Evolutionary conservation across 495 filamentous ascomycete genomes (phyloP).

Genomic region (Corynascus novoguineensis): DNA sequence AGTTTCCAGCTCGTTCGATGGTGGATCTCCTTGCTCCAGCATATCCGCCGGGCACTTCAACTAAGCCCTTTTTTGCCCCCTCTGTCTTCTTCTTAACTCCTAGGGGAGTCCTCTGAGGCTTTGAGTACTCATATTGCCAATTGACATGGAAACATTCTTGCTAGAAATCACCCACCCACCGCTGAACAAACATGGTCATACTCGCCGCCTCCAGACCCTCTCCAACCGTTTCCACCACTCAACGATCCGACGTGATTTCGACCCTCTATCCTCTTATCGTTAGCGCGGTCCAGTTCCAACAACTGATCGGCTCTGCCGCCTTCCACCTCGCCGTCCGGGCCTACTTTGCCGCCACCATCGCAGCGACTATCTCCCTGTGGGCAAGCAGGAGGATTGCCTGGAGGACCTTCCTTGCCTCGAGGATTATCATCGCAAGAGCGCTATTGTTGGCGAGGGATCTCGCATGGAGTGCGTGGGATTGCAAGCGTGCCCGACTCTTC

Average conservation of each 20-base stretch:
- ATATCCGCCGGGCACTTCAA: background rate
- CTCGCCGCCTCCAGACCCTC: conserved; percentile 31
- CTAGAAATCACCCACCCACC: background rate
- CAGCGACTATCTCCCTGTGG: conserved; percentile 16
- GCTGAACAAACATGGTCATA: conserved; percentile 22
- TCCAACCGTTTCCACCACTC: conserved; percentile 20
- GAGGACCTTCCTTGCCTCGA: conserved; percentile 15
- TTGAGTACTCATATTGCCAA: background rate
- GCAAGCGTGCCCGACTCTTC: conserved; percentile 24
- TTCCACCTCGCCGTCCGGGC: conserved; percentile 25
- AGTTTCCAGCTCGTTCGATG: conserved; percentile 20
- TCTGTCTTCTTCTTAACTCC: background rate
- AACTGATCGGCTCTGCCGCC: conserved; percentile 19
- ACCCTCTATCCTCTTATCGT: conserved; percentile 24
- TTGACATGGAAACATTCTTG: background rate
- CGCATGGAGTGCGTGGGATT: conserved; percentile 29
- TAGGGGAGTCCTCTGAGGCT: background rate
- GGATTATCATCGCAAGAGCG: background rate
- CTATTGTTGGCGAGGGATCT: conserved; percentile 5
- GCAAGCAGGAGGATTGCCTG: conserved; percentile 20
- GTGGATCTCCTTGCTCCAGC: background rate
- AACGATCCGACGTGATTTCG: conserved; percentile 20
- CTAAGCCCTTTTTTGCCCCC: background rate
- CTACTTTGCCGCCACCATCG: conserved; percentile 21
- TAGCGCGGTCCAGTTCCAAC: conserved; percentile 31